Evolutionary conservation across 306 rosid species (phyloP).

Genomic region (Abrus precatorius): DNA sequence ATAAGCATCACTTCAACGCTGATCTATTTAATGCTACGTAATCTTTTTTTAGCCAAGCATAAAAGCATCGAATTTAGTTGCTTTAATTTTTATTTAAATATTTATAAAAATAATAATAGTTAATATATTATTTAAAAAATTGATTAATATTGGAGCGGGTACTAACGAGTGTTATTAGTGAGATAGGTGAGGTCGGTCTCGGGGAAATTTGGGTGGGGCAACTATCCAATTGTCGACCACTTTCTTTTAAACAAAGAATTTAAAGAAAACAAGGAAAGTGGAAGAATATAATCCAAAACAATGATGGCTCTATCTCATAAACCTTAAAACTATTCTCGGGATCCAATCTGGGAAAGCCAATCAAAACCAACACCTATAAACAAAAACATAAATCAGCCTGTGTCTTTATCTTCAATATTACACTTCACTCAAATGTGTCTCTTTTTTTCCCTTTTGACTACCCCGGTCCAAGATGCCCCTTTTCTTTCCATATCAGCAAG

Average conservation of each 20-base stretch:
- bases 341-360: slow-evolving; percentile 51
- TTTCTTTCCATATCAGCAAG: slow-evolving; percentile 58
- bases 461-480: slow-evolving; percentile 73
- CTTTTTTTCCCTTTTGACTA: slow-evolving; percentile 64
- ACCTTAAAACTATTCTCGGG: slow-evolving; percentile 51
- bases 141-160: no score
- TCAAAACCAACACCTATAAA: slow-evolving; percentile 51
- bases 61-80: no score
- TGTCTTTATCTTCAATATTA: slow-evolving; percentile 53
- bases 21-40: no score
- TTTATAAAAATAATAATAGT: no score
- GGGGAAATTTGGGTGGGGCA: neutral
- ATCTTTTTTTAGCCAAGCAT: no score
- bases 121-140: no score
- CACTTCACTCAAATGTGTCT: slow-evolving; percentile 52
- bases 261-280: slow-evolving; percentile 27
- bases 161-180: neutral
- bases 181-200: neutral
- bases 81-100: no score
- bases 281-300: slow-evolving; percentile 52
- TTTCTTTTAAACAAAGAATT: slow-evolving; percentile 40
- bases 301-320: slow-evolving; percentile 51
- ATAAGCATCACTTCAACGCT: no score
- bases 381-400: slow-evolving; percentile 45
- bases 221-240: neutral